phyloP scores from a whole-genome alignment of 1,284 basidiomycete genomes.

The Chalciporus sp. region DNA sequence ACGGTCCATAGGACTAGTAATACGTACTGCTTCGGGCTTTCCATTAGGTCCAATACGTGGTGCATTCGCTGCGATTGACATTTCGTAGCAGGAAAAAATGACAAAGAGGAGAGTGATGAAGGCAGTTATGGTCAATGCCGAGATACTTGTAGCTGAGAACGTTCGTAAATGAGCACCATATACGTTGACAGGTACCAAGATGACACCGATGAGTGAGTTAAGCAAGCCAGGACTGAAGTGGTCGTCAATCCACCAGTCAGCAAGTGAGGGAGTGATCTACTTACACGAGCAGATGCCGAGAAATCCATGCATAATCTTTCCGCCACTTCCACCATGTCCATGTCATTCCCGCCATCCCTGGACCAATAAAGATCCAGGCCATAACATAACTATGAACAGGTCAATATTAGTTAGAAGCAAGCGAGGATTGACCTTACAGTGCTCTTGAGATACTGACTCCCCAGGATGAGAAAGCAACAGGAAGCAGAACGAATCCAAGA shows the following conservation, averaged over 20 bases:
- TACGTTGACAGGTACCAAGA: constrained; percentile 48
- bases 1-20: too few relatives aligned
- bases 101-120: background rate
- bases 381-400: constrained; percentile 41
- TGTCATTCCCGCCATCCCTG: constrained; percentile 47
- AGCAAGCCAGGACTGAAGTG: constrained; percentile 44
- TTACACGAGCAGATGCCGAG: constrained; percentile 51
- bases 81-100: background rate
- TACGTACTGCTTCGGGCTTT: too few relatives aligned
- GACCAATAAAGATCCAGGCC: constrained; percentile 46
- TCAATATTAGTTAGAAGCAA: too few relatives aligned
- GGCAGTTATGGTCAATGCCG: background rate
- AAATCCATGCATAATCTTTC: constrained; percentile 56
- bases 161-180: constrained; percentile 47
- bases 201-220: constrained; percentile 51
- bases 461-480: constrained; percentile 50
- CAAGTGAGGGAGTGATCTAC: constrained; percentile 11
- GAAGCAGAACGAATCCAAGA: constrained; percentile 49
- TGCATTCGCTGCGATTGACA: too few relatives aligned
- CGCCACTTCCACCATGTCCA: constrained; percentile 56
- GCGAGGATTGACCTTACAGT: too few relatives aligned
- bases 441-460: constrained; percentile 25
- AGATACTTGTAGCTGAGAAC: constrained; percentile 40
- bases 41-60: too few relatives aligned
- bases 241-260: background rate